Evolutionary conservation across 352 stramenopile species (phyloP), one percentile per base, ranked within the genome.

Genomic region (Phytophthora chlamydospora): DNA sequence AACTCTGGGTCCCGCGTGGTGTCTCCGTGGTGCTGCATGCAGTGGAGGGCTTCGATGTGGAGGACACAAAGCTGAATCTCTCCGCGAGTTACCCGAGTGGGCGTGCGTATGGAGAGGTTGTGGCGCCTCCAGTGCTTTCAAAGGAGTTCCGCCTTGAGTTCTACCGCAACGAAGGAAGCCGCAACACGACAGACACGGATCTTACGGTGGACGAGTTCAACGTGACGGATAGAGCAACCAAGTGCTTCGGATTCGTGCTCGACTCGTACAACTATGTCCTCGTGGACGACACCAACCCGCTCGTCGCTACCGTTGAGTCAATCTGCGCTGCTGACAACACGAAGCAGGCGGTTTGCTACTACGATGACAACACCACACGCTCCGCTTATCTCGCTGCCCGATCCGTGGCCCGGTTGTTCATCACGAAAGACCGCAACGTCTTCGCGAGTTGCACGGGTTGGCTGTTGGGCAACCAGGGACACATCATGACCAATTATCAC

Each of bases 401-500:
- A 19, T 53, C 61, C 19, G 61, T 68, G 7, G 61, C 53, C 40
- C 46, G 53, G n/a, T 33, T 68, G 11, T 57, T 44, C 16, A 68
- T 68, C 21, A 46, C 46, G 13, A 68, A 68, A 49, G 45, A 40
- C 21, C 48, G 34, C 11, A 62, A 48, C 8, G 51, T 51, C 32
- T 58, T 58, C 2, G 60, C 60, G 4, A 72, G 68, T 8, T 90
- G 78, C 51, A 88, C 78, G 1, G 80, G 78, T 11, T 90, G 74
- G 78, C 59, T 90, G 9, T 45, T 86, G 24, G 80, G 80, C 38
- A 78, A 66, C 1, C 61, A 83, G 24, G 75, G 76, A 0, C 75
- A 90, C 35, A 31, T 90, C 24, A 61, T 90, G 38, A 90, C 78
- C 7, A 90, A 90, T 62, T 66, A 85, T 44, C 80, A 90, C 61